These are phyloP conservation scores for Cladosporium sp. DNA, from an alignment of 2,329 filamentous ascomycete species.

Conservation along the genomic window DNA sequence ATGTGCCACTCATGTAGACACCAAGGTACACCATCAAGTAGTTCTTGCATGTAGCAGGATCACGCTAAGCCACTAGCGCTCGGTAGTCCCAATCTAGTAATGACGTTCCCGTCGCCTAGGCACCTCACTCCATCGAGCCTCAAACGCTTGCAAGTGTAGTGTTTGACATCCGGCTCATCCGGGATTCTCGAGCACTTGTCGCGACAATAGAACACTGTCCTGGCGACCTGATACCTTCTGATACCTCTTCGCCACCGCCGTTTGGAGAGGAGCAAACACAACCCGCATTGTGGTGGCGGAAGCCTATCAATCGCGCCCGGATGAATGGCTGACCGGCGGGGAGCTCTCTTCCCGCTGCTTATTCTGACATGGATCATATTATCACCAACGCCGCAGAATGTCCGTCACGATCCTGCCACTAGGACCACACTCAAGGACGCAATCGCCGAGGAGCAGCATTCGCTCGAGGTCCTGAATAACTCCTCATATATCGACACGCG, in stretches of 20 bases:
- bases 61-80: neutral
- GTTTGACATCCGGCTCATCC: neutral
- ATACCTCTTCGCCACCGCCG: too few relatives aligned
- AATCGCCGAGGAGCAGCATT: constrained; percentile 45
- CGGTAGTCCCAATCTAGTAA: neutral
- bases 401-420: constrained; percentile 23
- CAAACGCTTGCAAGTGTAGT: neutral
- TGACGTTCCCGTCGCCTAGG: neutral
- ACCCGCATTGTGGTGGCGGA: neutral
- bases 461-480: constrained; percentile 44
- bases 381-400: constrained; percentile 30
- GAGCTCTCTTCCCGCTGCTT: constrained; percentile 42
- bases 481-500: constrained; percentile 40
- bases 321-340: constrained; percentile 38
- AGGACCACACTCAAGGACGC: constrained; percentile 43
- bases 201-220: neutral
- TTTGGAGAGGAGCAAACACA: too few relatives aligned
- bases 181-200: too few relatives aligned
- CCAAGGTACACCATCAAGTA: too few relatives aligned
- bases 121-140: neutral
- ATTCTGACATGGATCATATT: constrained; percentile 49
- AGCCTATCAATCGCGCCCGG: neutral
- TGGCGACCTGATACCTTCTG: too few relatives aligned
- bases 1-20: too few relatives aligned
- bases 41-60: too few relatives aligned